phyloP scores from a whole-genome alignment of 352 stramenopile genomes.

The Phytophthora hybrid region DNA sequence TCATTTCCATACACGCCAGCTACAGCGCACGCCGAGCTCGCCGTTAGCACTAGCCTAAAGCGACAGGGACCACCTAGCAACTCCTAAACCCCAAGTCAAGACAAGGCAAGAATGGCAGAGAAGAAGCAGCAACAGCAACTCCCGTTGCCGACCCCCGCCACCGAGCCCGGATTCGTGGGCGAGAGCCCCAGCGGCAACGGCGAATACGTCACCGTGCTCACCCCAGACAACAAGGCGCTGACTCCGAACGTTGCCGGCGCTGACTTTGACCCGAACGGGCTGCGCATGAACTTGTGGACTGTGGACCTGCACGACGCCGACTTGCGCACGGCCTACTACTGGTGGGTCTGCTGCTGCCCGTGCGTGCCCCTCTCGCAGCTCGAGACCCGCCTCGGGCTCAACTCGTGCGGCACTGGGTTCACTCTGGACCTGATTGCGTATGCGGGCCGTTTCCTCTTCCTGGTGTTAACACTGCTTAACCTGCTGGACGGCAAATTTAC shows the following conservation, averaged over 20 bases:
- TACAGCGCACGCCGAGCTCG: not conserved
- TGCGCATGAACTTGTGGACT: conserved; percentile 49
- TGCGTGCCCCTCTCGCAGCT: conserved; percentile 45
- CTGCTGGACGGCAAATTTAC: conserved; percentile 27
- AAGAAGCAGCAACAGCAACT: conserved; percentile 34
- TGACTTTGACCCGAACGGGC: conserved; percentile 45
- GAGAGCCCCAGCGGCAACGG: conserved; percentile 30
- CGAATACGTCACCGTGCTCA: conserved; percentile 52
- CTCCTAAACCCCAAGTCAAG: not conserved
- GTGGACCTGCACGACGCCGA: conserved; percentile 36
- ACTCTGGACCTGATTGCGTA: conserved; percentile 32
- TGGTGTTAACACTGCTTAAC: conserved; percentile 29
- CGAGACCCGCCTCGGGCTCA: conserved; percentile 44
- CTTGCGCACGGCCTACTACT: conserved; percentile 44
- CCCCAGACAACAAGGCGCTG: conserved; percentile 40
- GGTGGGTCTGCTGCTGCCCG: conserved; percentile 47
- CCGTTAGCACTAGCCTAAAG: conserved; percentile 9
- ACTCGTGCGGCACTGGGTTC: conserved; percentile 30
- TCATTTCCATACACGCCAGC: conserved; percentile 25
- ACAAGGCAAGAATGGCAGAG: conserved; percentile 23
- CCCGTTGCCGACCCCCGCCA: conserved; percentile 22
- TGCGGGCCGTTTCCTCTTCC: conserved; percentile 30
- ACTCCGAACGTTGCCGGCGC: conserved; percentile 2
- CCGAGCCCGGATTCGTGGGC: conserved; percentile 35
- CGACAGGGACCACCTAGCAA: not conserved